Conservation (phyloP, 805 yeast genomes). For the Pichia phayaonensis region DNA sequence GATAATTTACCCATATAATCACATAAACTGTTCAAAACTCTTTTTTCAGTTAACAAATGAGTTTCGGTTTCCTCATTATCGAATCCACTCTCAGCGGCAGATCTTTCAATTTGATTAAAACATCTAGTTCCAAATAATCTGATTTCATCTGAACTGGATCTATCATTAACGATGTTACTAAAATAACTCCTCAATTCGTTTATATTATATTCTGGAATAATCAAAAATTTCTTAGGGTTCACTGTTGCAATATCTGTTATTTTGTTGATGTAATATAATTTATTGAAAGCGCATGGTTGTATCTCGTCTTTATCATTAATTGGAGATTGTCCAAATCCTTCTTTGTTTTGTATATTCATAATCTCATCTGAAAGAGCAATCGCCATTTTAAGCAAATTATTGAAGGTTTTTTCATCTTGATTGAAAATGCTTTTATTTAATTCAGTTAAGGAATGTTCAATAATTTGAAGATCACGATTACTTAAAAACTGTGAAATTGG, state of each 20-base stretch:
- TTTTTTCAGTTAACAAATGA: constrained; percentile 32
- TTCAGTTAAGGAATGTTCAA: constrained; percentile 52
- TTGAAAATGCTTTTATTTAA: constrained; percentile 54
- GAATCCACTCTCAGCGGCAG: constrained; percentile 36
- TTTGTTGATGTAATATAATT: constrained; percentile 44
- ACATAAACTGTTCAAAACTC: constrained; percentile 43
- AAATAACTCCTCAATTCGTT: constrained; percentile 37
- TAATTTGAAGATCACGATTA: constrained; percentile 39
- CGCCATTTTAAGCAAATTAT: constrained; percentile 39
- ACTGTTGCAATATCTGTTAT: constrained; percentile 44
- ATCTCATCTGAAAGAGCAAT: constrained; percentile 34
- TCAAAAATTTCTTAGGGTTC: constrained; percentile 45
- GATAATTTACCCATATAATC: constrained; percentile 37
- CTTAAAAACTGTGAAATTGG: constrained; percentile 36
- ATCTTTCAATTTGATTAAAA: constrained; percentile 43
- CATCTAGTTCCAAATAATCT: constrained; percentile 43
- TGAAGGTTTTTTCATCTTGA: constrained; percentile 45
- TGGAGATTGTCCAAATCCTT: constrained; percentile 16
- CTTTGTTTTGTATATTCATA: constrained; percentile 4
- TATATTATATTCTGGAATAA: constrained; percentile 41
- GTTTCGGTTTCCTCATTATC: constrained; percentile 8
- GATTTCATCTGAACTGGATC: constrained; percentile 35
- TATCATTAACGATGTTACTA: constrained; percentile 36
- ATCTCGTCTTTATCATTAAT: constrained; percentile 13
- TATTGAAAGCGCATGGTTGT: constrained; percentile 46